Evolutionary conservation across 148 eudicot species (phyloP).

Genomic region (Arbutus unedo): DNA sequence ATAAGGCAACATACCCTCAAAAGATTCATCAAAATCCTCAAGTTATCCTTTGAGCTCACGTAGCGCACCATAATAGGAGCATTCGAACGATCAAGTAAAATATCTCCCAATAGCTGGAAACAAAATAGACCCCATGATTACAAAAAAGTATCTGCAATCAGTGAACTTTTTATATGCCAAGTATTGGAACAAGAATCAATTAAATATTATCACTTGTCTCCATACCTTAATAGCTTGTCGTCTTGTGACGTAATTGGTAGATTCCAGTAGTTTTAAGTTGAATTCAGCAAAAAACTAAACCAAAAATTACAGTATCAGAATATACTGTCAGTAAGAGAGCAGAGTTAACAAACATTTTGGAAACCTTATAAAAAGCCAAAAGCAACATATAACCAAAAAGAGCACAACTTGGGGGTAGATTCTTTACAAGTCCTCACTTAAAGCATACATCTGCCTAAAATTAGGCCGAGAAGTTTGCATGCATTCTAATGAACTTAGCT

Average conservation of each 20-base stretch:
- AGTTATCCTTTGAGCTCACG: slow-evolving; percentile 73
- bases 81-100: slow-evolving; percentile 82
- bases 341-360: not conserved
- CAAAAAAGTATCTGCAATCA: not conserved
- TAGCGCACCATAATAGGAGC: slow-evolving; percentile 67
- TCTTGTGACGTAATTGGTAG: slow-evolving; percentile 73
- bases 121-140: not conserved
- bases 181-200: not conserved
- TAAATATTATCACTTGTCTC: not conserved
- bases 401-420: not conserved
- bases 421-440: not conserved
- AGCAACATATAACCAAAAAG: not conserved
- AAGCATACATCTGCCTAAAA: not conserved
- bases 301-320: not conserved
- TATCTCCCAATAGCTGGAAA: slow-evolving; percentile 71
- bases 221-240: slow-evolving; percentile 80
- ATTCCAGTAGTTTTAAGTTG: slow-evolving; percentile 77
- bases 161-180: not conserved
- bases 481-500: not conserved
- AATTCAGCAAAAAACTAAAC: slow-evolving; percentile 52
- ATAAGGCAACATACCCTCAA: slow-evolving; percentile 57
- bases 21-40: slow-evolving; percentile 86
- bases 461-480: not conserved
- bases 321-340: not conserved
- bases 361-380: not conserved